Evolutionary conservation across 2,329 filamentous ascomycete genomes (phyloP).

Genomic region (Hypoxylon sp.): DNA sequence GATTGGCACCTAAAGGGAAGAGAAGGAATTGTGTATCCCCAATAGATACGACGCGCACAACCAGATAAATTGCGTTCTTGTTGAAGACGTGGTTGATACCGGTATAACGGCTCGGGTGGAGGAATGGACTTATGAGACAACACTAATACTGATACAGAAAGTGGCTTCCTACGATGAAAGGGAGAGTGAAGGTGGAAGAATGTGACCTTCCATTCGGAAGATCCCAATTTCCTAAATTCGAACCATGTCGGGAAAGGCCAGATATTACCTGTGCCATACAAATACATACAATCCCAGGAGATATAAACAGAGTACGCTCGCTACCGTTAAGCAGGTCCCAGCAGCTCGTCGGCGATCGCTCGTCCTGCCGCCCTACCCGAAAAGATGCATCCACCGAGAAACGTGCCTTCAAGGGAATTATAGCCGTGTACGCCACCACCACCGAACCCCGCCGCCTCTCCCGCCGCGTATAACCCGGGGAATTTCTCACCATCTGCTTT

Average conservation of each 20-base stretch:
- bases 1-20: too few species aligned
- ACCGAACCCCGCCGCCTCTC: conserved; percentile 73
- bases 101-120: not conserved
- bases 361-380: conserved; percentile 71
- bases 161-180: not conserved
- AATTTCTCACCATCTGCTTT: conserved; percentile 64
- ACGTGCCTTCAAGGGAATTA: conserved; percentile 73
- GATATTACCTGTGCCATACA: not conserved
- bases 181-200: not conserved
- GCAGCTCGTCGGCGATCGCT: conserved; percentile 66
- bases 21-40: too few species aligned
- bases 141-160: not conserved
- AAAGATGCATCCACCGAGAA: conserved; percentile 75
- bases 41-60: too few species aligned
- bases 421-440: conserved; percentile 75
- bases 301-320: not conserved
- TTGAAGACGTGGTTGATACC: too few species aligned
- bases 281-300: not conserved
- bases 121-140: not conserved
- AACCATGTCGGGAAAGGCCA: not conserved
- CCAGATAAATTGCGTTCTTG: too few species aligned
- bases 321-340: conserved; percentile 32
- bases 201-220: not conserved
- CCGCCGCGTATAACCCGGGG: conserved; percentile 71
- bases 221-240: not conserved